phyloP scores from a whole-genome alignment of 352 stramenopile genomes.

The Chrysophaeum taylorii region DNA sequence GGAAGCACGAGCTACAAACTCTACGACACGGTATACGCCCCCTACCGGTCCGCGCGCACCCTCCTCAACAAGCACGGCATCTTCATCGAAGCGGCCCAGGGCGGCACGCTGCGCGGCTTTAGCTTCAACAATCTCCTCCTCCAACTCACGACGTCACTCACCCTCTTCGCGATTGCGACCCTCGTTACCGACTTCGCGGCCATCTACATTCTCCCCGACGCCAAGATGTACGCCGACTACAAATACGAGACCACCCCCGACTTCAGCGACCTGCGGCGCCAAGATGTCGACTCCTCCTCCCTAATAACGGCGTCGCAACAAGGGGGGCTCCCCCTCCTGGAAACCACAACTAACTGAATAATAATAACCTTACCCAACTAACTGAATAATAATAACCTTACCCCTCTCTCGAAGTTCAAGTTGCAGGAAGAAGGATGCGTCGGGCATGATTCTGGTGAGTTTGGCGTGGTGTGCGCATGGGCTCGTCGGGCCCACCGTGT shows the following conservation, averaged over 20 bases:
- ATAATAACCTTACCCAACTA: too few species aligned
- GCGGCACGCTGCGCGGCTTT: constrained; percentile 24
- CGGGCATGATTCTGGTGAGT: too few species aligned
- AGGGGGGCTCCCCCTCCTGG: too few species aligned
- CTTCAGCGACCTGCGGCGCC: constrained; percentile 6
- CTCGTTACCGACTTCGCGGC: constrained; percentile 27
- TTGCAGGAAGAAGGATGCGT: too few species aligned
- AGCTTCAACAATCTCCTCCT: constrained; percentile 22
- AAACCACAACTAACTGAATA: too few species aligned
- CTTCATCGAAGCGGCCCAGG: constrained; percentile 25
- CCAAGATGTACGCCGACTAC: constrained; percentile 24
- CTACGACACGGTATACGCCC: constrained; percentile 14
- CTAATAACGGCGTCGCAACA: too few species aligned
- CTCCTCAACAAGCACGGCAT: constrained; percentile 32
- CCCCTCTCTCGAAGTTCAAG: too few species aligned
- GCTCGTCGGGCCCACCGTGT: too few species aligned
- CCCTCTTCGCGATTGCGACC: constrained; percentile 28
- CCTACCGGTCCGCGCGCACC: constrained; percentile 18
- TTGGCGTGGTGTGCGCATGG: too few species aligned
- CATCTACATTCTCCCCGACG: constrained; percentile 31
- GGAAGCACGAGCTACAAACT: constrained; percentile 13
- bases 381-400: too few species aligned
- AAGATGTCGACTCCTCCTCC: too few species aligned
- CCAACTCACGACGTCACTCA: constrained; percentile 29
- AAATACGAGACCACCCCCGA: constrained; percentile 29